Base-by-base conservation (phyloP, 331 rosid species). In the Prunus yedoensis region DNA sequence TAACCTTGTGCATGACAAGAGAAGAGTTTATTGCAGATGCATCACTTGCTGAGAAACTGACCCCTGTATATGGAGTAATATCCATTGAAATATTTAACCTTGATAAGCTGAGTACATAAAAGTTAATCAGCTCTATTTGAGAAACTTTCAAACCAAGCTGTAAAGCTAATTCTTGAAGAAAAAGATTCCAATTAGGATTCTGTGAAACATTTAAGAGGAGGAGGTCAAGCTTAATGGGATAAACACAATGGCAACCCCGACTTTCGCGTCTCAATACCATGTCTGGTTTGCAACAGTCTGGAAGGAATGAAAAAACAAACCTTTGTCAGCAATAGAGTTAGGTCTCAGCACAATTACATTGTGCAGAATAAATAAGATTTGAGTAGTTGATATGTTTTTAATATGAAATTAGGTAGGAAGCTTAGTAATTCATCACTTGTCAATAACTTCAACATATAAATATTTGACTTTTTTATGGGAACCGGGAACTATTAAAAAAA, bases 211-310 rank as follows among this genome's bases (percentile, higher is more conserved):
- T 94, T 81, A 92, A 77, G 63, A 94, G 97, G 43, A 92, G 96
- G 75, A 94, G 90, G 77, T 94, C 99, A 77, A 94, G 84, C 84
- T 89, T 92, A 81, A 92, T 81, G 56, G 99, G 99, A 90, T 92
- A 94, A 59, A 87, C 97, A 66, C 99, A 94, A 56, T 85, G 88
- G 79, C 97, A 94, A 61, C 73, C 77, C 63, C 43, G 82, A 82
- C 87, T 89, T 69, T 85, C 97, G 66, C 88, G 88, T 72, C 81
- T 89, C 83, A 84, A 75, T 73, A 92, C 96, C 97, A 79, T 92
- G 84, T 84, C 89, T 68, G 82, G 85, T 75, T 81, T 81, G 82
- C 99, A 94, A 81, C 97, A 94, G 85, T 88, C 99, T 94, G 89
- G 84, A 75, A 69, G 18, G 81, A 46, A 77, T 61, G 60, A 81